phyloP scores from a whole-genome alignment of 345 rosid species.

The Noccaea caerulescens region DNA sequence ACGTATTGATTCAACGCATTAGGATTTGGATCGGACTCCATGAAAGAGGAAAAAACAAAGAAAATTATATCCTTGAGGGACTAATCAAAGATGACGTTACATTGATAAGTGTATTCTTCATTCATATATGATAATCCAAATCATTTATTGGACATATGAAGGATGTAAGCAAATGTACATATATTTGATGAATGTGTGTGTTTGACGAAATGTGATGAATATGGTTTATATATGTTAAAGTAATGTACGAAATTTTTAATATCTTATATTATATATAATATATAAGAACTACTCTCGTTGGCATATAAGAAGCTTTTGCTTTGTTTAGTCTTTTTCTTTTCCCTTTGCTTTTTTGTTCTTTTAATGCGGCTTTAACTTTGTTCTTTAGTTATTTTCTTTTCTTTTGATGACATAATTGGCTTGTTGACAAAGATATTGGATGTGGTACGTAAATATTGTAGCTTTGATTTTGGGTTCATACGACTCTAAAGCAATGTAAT shows the following conservation, averaged over 20 bases:
- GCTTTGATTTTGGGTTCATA: slow-evolving; percentile 24
- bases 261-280: slow-evolving; percentile 12
- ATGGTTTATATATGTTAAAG: slow-evolving; percentile 14
- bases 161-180: slow-evolving; percentile 20
- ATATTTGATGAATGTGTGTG: slow-evolving; percentile 10
- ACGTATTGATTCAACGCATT: slow-evolving; percentile 58
- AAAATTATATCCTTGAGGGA: slow-evolving; percentile 22
- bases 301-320: slow-evolving; percentile 38
- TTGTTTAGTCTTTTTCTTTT: background rate
- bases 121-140: slow-evolving; percentile 16
- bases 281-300: slow-evolving; percentile 25
- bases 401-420: slow-evolving; percentile 42
- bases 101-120: background rate
- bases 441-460: slow-evolving; percentile 25
- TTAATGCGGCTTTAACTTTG: slow-evolving; percentile 44
- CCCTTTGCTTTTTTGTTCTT: slow-evolving; percentile 37
- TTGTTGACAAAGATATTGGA: slow-evolving; percentile 45
- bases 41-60: slow-evolving; percentile 10
- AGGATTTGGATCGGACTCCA: slow-evolving; percentile 47
- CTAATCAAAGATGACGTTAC: slow-evolving; percentile 16
- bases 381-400: slow-evolving; percentile 39
- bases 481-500: slow-evolving; percentile 1
- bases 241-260: slow-evolving; percentile 3
- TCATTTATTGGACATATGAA: slow-evolving; percentile 13
- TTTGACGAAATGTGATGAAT: slow-evolving; percentile 8